These are phyloP conservation scores for Cryptococcus sp. DNA, from an alignment of 1,284 basidiomycete species.

Conservation along the genomic window DNA sequence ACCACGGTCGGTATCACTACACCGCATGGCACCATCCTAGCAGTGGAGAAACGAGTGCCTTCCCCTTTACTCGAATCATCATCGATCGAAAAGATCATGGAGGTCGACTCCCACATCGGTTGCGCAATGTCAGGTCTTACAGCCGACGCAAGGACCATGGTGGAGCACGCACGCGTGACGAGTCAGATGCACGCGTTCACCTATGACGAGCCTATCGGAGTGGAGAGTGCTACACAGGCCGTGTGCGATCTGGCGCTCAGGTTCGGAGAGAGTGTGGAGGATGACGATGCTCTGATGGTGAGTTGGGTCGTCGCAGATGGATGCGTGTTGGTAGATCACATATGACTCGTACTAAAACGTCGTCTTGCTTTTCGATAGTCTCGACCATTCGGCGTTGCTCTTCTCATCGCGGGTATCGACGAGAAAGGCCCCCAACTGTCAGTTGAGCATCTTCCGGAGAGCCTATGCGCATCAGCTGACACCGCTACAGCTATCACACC, in stretches of 20 bases:
- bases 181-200: slow-evolving; percentile 94
- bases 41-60: slow-evolving; percentile 97
- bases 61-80: slow-evolving; percentile 92
- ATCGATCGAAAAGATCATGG: slow-evolving; percentile 99
- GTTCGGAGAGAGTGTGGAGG: slow-evolving; percentile 98
- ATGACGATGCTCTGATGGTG: slow-evolving; percentile 96
- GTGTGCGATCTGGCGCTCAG: slow-evolving; percentile 96
- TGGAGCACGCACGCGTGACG: slow-evolving; percentile 99
- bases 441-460: slow-evolving; percentile 29
- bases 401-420: slow-evolving; percentile 95
- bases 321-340: neutral
- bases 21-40: slow-evolving; percentile 85
- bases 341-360: neutral
- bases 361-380: slow-evolving; percentile 59
- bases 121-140: slow-evolving; percentile 98
- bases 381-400: slow-evolving; percentile 95
- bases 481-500: slow-evolving; percentile 76
- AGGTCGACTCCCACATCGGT: slow-evolving; percentile 94
- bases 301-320: slow-evolving; percentile 29
- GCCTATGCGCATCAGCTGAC: neutral
- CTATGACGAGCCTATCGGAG: slow-evolving; percentile 95
- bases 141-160: slow-evolving; percentile 98
- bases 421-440: slow-evolving; percentile 94
- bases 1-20: slow-evolving; percentile 94
- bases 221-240: slow-evolving; percentile 95